Base-by-base conservation (phyloP, 202 grass and related monocot species). In the Setaria viridis region DNA sequence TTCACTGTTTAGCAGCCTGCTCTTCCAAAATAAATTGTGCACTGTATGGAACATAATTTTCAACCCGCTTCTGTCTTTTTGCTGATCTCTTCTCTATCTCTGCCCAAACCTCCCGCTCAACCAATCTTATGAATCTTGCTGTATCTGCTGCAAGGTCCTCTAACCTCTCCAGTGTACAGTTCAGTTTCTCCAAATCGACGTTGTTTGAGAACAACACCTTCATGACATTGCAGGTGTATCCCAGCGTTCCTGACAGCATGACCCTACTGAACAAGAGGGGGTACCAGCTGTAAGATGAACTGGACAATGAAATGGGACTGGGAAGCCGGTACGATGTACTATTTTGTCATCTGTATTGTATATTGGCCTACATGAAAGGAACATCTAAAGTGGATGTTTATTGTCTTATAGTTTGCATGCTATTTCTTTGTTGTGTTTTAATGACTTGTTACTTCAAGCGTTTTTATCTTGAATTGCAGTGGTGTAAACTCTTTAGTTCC, bases 81-180 rank as follows among this genome's bases (percentile, higher is more conserved):
- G 42, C 3, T 45, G 14, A 34, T 79, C 43, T 34, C 13, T 79
- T 41, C 10, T 78, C 10, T 29, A 16, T 41, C 34, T 76, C 5
- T 41, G 9, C 2, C 17, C 37, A 16, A 21, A 62, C 35, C 42
- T 58, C 16, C 62, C 1, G 41, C 33, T 80, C 48, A n/a, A 76
- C 54, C 85, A 67, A 60, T 15, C 43, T 33, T 55, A 76, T 59
- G 68, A 77, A 88, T 10, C 60, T 37, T 0, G n/a, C 58, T 54
- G n/a, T 79, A 70, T 77, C 60, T 30, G 70, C 57, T 0, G 67
- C 25, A 1, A n/a, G 34, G 54, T 59, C 53, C 6, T 87, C 84
- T 7, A 74, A 49, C 54, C 58, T 77, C 15, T 77, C 86, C 86
- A 77, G 15, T 7, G 41, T 8, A 25, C 46, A 32, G 29, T 37